Evolutionary conservation across 768 basidiomycete species (phyloP).

Genomic region (Russula virescens): DNA sequence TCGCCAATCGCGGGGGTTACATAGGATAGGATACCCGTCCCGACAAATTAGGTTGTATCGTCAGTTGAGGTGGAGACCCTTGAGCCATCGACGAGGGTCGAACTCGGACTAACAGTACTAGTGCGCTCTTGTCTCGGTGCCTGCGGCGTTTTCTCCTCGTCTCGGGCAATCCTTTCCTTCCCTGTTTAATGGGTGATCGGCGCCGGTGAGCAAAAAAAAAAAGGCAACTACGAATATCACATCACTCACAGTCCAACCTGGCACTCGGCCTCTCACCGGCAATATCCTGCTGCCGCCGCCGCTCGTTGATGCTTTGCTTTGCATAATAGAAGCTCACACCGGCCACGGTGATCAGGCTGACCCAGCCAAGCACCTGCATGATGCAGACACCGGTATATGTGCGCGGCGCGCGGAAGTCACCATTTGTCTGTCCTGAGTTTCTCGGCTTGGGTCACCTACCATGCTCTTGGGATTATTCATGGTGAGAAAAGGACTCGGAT

Average conservation of each 20-base stretch:
- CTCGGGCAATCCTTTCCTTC: conserved; percentile 11
- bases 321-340: conserved; percentile 37
- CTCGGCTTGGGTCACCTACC: background rate
- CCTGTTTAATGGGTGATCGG: background rate
- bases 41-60: background rate
- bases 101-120: background rate
- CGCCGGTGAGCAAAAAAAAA: background rate
- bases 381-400: background rate
- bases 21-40: background rate
- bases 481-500: background rate
- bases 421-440: too few relatives aligned
- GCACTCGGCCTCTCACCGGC: conserved; percentile 32
- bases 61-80: background rate
- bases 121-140: background rate
- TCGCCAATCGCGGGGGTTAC: background rate
- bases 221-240: background rate
- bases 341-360: conserved; percentile 33
- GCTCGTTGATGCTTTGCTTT: conserved; percentile 34
- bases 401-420: too few relatives aligned
- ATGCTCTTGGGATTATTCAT: conserved; percentile 23
- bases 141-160: conserved; percentile 5
- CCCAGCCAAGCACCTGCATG: conserved; percentile 33
- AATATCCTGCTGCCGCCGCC: conserved; percentile 31
- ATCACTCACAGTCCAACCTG: conserved; percentile 32
- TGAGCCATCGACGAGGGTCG: background rate